Base-by-base conservation (phyloP, 345 rosid species). In the Eucalyptus cladocalyx region DNA sequence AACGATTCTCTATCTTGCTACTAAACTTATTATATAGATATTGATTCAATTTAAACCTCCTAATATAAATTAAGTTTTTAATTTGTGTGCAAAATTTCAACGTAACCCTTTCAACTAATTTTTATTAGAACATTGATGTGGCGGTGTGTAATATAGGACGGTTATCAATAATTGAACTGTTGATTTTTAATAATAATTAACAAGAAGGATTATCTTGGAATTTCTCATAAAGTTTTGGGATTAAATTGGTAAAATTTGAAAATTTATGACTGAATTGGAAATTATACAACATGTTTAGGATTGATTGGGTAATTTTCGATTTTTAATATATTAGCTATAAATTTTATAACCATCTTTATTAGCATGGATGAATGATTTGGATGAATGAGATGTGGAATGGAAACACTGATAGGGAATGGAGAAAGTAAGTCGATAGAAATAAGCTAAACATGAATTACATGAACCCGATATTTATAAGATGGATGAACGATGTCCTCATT, bases 101-200 rank as follows among this genome's bases (percentile, higher is more conserved):
- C 0, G 2, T 6, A 62, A 0, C 8, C 9, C 2, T 62, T 30
- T 3, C 0, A 0, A 0, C 1, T 30, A 62, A 62, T 30, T 62
- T 30, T 62, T 6, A 1, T 11, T 28, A 6, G 12, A 60, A 60
- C 0, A 0, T 1, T 5, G 6, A 60, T 26, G 15, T 60, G 58
- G 58, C 1, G 1, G 5, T 4, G 0, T 3, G 10, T 2, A 1
- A 23, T 9, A 56, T 24, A 56, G 2, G 30, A 10, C 0, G 1
- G 2, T 10, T 30, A 14, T 13, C 1, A 1, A 62, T 30, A 30
- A 62, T 0, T 28, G 5, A 53, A 53, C 26, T 0, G 2, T 0
- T 13, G 4, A 30, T 62, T 62, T 60, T 0, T 0, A 60, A 13
- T 13, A 14, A 60, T 5, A 13, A 60, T 28, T 60, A 13, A 62